A percentile compares a stretch with the other conserved stretches of the same genome.
These are phyloP conservation scores for Globisporangium rhizosaccharum DNA, from an alignment of 352 stramenopile genomes.

Conservation along the genomic window DNA sequence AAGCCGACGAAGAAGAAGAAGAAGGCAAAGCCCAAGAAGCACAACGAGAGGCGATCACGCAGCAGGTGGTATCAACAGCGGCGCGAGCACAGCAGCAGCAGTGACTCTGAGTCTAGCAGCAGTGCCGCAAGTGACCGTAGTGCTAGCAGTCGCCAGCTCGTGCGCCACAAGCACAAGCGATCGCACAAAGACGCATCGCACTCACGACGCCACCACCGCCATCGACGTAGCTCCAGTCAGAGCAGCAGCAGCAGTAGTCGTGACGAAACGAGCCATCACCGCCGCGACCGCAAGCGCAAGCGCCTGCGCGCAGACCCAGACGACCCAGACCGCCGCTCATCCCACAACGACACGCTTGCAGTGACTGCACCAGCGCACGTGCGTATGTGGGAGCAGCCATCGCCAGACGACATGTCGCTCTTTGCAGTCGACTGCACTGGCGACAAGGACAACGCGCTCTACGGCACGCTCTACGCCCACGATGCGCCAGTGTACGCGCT, in stretches of 20 bases:
- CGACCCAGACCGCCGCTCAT: neutral
- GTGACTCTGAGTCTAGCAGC: neutral
- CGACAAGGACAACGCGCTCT: conserved; percentile 67
- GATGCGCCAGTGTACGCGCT: conserved; percentile 62
- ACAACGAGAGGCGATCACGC: conserved; percentile 16
- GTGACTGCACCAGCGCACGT: no score
- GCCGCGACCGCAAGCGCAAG: conserved; percentile 7
- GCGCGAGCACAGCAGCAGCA: neutral
- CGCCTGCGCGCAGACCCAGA: neutral
- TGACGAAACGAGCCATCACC: neutral
- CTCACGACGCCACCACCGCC: neutral
- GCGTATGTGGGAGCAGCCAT: no score
- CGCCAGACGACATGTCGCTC: neutral
- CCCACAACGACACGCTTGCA: no score
- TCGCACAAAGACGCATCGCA: neutral
- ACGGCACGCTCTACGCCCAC: conserved; percentile 54
- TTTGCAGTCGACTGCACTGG: conserved; percentile 37
- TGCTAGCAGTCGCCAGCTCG: neutral
- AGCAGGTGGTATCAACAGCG: conserved; percentile 8
- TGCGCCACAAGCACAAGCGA: neutral
- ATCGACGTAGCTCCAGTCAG: neutral
- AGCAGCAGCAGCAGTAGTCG: conserved; percentile 11
- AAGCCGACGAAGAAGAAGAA: conserved; percentile 16
- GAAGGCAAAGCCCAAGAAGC: conserved; percentile 33
- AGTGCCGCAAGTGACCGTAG: neutral